Evolutionary conservation across 331 rosid genomes (phyloP).

Genomic region (Rosa hybrid): DNA sequence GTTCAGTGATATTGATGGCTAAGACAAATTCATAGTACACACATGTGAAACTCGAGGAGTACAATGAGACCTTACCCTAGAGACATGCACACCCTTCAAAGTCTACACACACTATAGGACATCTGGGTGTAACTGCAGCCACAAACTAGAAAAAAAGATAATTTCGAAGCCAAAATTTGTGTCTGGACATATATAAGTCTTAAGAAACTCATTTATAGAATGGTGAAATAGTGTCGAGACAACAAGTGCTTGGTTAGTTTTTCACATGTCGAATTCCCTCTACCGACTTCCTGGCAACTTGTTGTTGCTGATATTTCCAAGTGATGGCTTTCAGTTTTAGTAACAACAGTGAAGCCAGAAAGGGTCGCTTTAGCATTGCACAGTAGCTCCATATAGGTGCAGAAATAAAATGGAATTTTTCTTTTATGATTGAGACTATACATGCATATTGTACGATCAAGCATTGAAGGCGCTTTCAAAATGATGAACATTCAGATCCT

Average conservation of each 20-base stretch:
- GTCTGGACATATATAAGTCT: not conserved
- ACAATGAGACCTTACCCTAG: not conserved
- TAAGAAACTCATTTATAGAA: conserved; percentile 8
- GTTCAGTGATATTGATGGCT: not conserved
- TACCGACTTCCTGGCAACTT: conserved; percentile 17
- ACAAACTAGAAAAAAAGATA: not conserved
- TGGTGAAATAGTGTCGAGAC: not conserved
- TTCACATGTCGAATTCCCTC: conserved; percentile 2
- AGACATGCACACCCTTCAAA: not conserved
- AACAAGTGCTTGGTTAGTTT: not conserved
- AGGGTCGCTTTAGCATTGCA: not conserved
- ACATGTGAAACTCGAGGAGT: not conserved
- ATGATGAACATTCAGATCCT: not conserved
- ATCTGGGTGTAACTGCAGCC: not conserved
- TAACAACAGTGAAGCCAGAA: not conserved
- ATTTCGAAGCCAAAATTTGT: not conserved
- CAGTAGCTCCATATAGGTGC: conserved; percentile 1
- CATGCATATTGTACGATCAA: not conserved
- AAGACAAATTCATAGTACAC: not conserved
- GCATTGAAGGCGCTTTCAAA: not conserved
- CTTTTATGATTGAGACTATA: conserved; percentile 2
- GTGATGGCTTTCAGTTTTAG: not conserved
- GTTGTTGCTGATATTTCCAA: not conserved
- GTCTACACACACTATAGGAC: not conserved
- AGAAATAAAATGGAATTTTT: not conserved